Conservation (phyloP, 495 filamentous ascomycete species). For the Neurospora discreta region DNA sequence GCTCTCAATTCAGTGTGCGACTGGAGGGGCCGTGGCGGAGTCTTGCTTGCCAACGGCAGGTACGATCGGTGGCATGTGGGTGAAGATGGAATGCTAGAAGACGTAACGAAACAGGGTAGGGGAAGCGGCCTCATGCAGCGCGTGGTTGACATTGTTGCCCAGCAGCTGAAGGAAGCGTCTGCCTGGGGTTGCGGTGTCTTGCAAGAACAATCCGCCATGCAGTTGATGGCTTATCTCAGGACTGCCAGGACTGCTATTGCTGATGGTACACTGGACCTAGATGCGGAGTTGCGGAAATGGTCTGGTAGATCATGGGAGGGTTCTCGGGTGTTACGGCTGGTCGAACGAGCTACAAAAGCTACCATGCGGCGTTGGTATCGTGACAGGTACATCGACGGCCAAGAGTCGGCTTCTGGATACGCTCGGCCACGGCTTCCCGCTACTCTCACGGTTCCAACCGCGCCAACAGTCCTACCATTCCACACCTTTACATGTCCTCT, state of each 20-base stretch:
- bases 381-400: conserved; percentile 59
- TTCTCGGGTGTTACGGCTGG: conserved; percentile 67
- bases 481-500: conserved; percentile 96
- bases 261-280: conserved; percentile 20
- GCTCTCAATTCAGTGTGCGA: conserved; percentile 95
- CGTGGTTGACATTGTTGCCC: conserved; percentile 90
- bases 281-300: conserved; percentile 52
- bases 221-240: conserved; percentile 38
- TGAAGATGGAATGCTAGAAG: conserved; percentile 70
- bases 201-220: conserved; percentile 34
- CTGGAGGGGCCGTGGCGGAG: conserved; percentile 84
- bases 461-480: conserved; percentile 94
- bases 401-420: conserved; percentile 51
- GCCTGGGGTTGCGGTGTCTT: conserved; percentile 74
- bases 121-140: conserved; percentile 82
- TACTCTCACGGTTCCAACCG: conserved; percentile 68
- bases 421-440: conserved; percentile 64
- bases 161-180: conserved; percentile 79
- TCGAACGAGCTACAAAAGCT: conserved; percentile 72
- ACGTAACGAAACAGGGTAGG: conserved; percentile 49
- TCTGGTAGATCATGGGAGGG: conserved; percentile 76
- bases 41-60: conserved; percentile 56
- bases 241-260: conserved; percentile 17
- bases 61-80: conserved; percentile 93
- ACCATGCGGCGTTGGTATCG: conserved; percentile 82